Percentiles rank a stretch among this genome's conserved stretches.
These are phyloP conservation scores for Hordeum vulgare DNA, from an alignment of 176 grass and related monocot species.

Conservation along the genomic window DNA sequence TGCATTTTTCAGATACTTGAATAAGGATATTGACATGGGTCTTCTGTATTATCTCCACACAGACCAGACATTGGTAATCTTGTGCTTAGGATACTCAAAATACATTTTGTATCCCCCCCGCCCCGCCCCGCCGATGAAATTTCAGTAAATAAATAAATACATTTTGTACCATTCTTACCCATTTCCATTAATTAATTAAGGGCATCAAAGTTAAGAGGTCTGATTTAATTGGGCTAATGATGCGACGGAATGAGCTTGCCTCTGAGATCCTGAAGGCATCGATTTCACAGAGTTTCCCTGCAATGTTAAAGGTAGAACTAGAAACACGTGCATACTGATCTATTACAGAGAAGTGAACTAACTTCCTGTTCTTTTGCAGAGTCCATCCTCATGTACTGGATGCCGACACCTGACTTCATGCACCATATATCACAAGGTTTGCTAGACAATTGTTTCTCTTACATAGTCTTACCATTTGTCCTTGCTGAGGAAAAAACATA, in stretches of 20 bases:
- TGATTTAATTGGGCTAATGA: slow-evolving; percentile 82
- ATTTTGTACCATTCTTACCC: slow-evolving; percentile 23
- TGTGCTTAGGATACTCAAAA: slow-evolving; percentile 15
- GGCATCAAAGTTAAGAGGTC: slow-evolving; percentile 83
- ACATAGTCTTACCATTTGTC: background rate
- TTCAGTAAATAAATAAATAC: background rate
- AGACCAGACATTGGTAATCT: slow-evolving; percentile 79
- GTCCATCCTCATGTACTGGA: slow-evolving; percentile 59
- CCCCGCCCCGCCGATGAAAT: no score
- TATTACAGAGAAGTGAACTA: slow-evolving; percentile 15
- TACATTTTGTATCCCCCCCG: background rate
- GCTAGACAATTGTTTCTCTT: background rate
- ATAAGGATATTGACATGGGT: slow-evolving; percentile 69
- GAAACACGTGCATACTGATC: background rate
- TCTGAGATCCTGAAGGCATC: slow-evolving; percentile 87
- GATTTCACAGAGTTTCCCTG: slow-evolving; percentile 56
- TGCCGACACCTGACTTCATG: slow-evolving; percentile 80
- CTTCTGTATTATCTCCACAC: slow-evolving; percentile 97
- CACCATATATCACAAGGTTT: slow-evolving; percentile 89
- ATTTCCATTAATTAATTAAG: slow-evolving; percentile 38
- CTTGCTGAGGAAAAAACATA: background rate
- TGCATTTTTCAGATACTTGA: slow-evolving; percentile 71
- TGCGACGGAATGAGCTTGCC: slow-evolving; percentile 95
- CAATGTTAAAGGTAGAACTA: slow-evolving; percentile 69
- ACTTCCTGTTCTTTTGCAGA: slow-evolving; percentile 40